These are phyloP conservation scores for Podospora bellae-mahoneyi DNA, from an alignment of 495 filamentous ascomycete species.

Conservation along the genomic window DNA sequence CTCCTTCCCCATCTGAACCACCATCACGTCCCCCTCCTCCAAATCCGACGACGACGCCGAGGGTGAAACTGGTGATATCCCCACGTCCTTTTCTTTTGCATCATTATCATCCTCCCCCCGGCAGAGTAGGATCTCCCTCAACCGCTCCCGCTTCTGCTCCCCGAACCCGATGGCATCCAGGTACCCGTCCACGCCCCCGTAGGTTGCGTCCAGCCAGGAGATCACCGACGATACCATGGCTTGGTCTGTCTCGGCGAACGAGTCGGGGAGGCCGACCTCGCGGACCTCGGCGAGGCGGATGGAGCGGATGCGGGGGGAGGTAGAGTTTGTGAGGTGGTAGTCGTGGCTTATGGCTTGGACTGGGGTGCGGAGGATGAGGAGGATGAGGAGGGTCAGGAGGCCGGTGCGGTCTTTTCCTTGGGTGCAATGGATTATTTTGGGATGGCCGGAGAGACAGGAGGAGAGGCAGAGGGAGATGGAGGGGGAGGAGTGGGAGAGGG, in stretches of 20 bases:
- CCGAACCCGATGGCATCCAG: constrained; percentile 56
- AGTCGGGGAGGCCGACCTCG: constrained; percentile 62
- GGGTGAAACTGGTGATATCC: neutral
- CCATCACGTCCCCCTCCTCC: too few relatives aligned
- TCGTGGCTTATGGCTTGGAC: constrained; percentile 58
- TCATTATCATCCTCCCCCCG: neutral
- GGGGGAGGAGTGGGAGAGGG: constrained; percentile 56
- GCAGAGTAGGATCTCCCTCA: neutral
- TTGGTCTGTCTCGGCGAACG: constrained; percentile 61
- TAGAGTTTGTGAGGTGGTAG: constrained; percentile 59
- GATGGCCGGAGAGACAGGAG: neutral
- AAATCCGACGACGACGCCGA: too few relatives aligned
- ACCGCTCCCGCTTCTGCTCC: neutral
- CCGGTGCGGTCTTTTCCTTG: constrained; percentile 89
- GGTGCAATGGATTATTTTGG: constrained; percentile 68
- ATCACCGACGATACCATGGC: constrained; percentile 53
- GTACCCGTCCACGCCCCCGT: constrained; percentile 63
- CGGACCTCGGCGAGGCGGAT: constrained; percentile 64
- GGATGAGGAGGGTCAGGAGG: constrained; percentile 59
- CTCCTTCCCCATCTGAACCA: too few relatives aligned
- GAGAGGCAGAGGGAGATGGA: constrained; percentile 51
- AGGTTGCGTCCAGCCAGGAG: constrained; percentile 49
- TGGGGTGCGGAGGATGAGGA: constrained; percentile 58
- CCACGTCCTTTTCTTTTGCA: neutral
- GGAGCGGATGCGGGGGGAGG: constrained; percentile 37